These are phyloP conservation scores for Fusarium sublunatum DNA, from an alignment of 2,329 filamentous ascomycete genomes.

Conservation along the genomic window DNA sequence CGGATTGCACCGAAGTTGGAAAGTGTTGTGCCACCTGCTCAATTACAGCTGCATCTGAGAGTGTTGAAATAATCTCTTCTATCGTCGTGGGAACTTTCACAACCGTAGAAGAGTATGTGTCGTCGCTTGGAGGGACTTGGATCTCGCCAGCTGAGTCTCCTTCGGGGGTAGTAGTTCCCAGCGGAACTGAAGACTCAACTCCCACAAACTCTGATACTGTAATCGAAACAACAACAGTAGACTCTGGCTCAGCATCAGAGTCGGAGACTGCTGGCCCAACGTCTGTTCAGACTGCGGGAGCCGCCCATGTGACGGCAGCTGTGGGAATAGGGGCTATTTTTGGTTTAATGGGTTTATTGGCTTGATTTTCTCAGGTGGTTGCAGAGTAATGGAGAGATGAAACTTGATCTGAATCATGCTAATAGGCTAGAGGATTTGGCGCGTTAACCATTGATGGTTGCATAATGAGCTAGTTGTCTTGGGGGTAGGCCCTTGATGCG, in stretches of 20 bases:
- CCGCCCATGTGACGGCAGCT: constrained; percentile 34
- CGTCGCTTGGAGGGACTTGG: constrained; percentile 27
- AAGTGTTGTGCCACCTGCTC: constrained; percentile 39
- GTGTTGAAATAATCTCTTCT: constrained; percentile 6
- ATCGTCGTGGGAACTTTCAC: constrained; percentile 15
- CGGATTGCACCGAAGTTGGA: constrained; percentile 27
- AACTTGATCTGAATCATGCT: constrained; percentile 22
- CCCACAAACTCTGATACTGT: constrained; percentile 5
- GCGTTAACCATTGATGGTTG: constrained; percentile 20
- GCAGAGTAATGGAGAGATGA: constrained; percentile 1
- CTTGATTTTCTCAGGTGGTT: constrained; percentile 20
- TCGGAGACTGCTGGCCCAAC: constrained; percentile 23
- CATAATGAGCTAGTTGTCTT: constrained; percentile 34
- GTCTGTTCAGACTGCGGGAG: constrained; percentile 41
- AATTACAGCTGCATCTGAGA: neutral
- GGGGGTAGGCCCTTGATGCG: constrained; percentile 13
- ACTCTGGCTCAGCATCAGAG: constrained; percentile 9
- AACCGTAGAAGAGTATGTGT: constrained; percentile 24
- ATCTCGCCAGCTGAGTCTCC: constrained; percentile 12
- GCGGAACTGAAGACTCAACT: constrained; percentile 12
- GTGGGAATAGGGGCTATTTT: constrained; percentile 42
- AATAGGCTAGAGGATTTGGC: constrained; percentile 17
- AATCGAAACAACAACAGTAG: constrained; percentile 4
- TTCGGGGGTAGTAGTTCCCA: constrained; percentile 1
- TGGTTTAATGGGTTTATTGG: constrained; percentile 42